These are phyloP conservation scores for Colletotrichum melonis DNA, from an alignment of 2,329 filamentous ascomycete genomes.

Conservation along the genomic window DNA sequence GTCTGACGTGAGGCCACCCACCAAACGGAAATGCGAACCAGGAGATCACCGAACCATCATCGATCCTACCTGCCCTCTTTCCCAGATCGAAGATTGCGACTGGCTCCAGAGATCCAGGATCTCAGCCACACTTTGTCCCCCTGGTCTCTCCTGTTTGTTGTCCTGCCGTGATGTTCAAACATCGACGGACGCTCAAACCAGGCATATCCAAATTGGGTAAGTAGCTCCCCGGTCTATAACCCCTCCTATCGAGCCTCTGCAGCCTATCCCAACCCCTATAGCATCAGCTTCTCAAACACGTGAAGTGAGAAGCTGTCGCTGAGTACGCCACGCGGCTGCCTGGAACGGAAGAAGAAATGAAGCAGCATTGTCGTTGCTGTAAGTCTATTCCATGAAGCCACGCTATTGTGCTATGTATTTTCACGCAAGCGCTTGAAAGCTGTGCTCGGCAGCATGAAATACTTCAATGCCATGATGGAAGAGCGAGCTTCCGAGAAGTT, in stretches of 20 bases:
- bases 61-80: not conserved
- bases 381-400: not conserved
- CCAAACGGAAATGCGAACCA: not conserved
- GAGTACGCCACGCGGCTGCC: not conserved
- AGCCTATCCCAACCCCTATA: not conserved
- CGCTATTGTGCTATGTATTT: no score
- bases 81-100: not conserved
- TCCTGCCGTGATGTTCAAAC: not conserved
- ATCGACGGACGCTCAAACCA: not conserved
- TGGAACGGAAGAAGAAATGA: not conserved
- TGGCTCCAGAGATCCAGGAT: not conserved
- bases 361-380: not conserved
- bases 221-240: not conserved
- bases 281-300: not conserved
- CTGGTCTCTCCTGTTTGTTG: not conserved
- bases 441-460: not conserved
- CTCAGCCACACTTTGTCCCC: not conserved
- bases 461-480: not conserved
- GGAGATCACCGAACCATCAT: not conserved
- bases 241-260: not conserved
- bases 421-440: no score
- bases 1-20: not conserved
- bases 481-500: not conserved
- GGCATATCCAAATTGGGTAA: not conserved
- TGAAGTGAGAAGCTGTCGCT: not conserved